These are phyloP conservation scores for Trichomonas vaginalis DNA, from an alignment of 208 protist genomes.

Conservation along the genomic window DNA sequence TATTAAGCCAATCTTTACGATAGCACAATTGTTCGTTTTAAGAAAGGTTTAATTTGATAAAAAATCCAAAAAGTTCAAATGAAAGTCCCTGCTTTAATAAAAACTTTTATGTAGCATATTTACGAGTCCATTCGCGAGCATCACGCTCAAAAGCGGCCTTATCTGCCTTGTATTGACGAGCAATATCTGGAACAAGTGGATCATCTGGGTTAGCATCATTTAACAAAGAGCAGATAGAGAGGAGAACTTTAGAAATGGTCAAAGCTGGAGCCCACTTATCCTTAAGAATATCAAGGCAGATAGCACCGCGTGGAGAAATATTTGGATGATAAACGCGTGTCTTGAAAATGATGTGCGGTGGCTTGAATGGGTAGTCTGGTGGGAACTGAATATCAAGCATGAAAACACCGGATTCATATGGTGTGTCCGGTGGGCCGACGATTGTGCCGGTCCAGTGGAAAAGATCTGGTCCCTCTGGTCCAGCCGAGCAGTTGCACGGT, in stretches of 20 bases:
- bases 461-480: constrained; percentile 41
- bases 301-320: constrained; percentile 81
- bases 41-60: background rate
- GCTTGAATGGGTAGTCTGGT: constrained; percentile 70
- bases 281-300: constrained; percentile 94
- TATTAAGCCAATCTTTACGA: no score
- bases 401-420: constrained; percentile 86
- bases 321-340: constrained; percentile 69
- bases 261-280: constrained; percentile 82
- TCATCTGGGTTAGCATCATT: constrained; percentile 97
- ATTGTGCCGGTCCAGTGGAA: constrained; percentile 57
- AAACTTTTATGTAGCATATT: constrained; percentile 35
- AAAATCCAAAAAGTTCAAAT: background rate
- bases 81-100: background rate
- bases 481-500: constrained; percentile 44
- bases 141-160: constrained; percentile 44
- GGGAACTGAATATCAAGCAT: constrained; percentile 95
- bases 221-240: constrained; percentile 95
- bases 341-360: constrained; percentile 44
- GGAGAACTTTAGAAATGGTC: constrained; percentile 91
- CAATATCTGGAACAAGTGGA: constrained; percentile 36
- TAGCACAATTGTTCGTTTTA: no score
- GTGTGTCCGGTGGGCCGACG: constrained; percentile 58
- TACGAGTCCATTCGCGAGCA: constrained; percentile 69
- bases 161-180: constrained; percentile 33